Evolutionary conservation across 805 yeast genomes (phyloP).

Genomic region (Candida oleophila): DNA sequence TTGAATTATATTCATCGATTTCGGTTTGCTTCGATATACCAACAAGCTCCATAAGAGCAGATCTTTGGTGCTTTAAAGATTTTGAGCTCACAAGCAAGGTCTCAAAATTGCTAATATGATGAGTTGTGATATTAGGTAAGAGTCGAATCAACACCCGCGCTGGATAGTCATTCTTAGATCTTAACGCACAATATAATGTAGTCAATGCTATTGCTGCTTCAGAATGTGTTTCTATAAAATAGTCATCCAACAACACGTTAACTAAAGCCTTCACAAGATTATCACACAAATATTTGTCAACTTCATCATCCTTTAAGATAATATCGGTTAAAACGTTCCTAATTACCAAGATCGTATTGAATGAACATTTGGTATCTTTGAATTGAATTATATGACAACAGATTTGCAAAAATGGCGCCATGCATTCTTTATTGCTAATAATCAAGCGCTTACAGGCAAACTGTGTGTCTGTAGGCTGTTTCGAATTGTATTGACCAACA

Average conservation of each 20-base stretch:
- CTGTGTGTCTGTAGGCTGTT: conserved; percentile 56
- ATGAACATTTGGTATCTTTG: conserved; percentile 89
- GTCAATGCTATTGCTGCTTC: conserved; percentile 92
- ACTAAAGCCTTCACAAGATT: conserved; percentile 70
- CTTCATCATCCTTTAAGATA: conserved; percentile 66
- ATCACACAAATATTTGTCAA: conserved; percentile 66
- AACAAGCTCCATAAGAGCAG: conserved; percentile 75
- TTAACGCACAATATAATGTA: conserved; percentile 68
- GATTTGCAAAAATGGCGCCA: conserved; percentile 76
- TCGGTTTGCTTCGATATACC: conserved; percentile 51
- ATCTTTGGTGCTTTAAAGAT: conserved; percentile 74
- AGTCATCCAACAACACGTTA: conserved; percentile 65
- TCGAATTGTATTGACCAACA: conserved; percentile 72
- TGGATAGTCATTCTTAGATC: conserved; percentile 69
- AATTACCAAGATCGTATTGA: conserved; percentile 80
- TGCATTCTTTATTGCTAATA: conserved; percentile 58
- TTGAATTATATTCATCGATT: conserved; percentile 26
- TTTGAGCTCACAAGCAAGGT: conserved; percentile 60
- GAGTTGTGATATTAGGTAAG: conserved; percentile 55
- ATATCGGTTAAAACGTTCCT: conserved; percentile 71
- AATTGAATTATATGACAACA: conserved; percentile 75
- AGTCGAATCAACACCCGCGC: conserved; percentile 54
- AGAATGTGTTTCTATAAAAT: conserved; percentile 81
- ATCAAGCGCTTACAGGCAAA: conserved; percentile 64
- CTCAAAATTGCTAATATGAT: conserved; percentile 64